Base-by-base conservation (phyloP, 106 monocot genomes). In the Iris macrosiphon region DNA sequence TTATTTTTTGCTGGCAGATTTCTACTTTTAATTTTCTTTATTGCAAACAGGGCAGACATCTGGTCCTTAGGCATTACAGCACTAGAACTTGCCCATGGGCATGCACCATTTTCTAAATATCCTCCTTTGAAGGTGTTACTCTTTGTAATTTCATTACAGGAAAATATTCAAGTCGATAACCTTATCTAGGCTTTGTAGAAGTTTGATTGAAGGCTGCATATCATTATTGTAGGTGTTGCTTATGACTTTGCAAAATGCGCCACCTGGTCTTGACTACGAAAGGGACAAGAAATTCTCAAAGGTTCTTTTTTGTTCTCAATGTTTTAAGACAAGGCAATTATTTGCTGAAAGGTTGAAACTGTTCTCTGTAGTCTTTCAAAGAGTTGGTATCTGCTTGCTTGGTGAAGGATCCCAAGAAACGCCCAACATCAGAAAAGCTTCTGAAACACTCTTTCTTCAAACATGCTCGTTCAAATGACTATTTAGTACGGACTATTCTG, bases 41-140 rank as follows among this genome's bases (percentile, higher is more conserved):
- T 31, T 52, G 15, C 34, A 24, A 74, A 59, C 84, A 90, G 84
- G 78, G 94, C 94, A 74, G 94, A 94, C 60, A 84, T 94, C 63
- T 93, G 88, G 93, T 84, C 84, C 7, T 93, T 93, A 64, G 93
- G 93, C 10, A 93, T 93, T 64, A 88, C 94, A 33, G 94, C 94
- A 21, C 63, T 94, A 45, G 94, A 94, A 63, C 84, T 94, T 45
- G 84, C 94, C n/a, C 93, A 93, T 61, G 93, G 93, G 29, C 93
- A 93, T 75, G 93, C 93, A 40, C 93, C 93, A 52, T 87, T 93
- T 63, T 87, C 93, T 1, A 87, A 93, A 57, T 88, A 93, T 66
- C 93, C 93, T 68, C 93, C 93, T 49, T 88, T 94, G 93, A 94
- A 94, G 78, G 92, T 92, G 24, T 49, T 43, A 23, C n/a, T 59